Base-by-base conservation (phyloP, 441 rosid genomes). In the Syzygium malaccense region DNA sequence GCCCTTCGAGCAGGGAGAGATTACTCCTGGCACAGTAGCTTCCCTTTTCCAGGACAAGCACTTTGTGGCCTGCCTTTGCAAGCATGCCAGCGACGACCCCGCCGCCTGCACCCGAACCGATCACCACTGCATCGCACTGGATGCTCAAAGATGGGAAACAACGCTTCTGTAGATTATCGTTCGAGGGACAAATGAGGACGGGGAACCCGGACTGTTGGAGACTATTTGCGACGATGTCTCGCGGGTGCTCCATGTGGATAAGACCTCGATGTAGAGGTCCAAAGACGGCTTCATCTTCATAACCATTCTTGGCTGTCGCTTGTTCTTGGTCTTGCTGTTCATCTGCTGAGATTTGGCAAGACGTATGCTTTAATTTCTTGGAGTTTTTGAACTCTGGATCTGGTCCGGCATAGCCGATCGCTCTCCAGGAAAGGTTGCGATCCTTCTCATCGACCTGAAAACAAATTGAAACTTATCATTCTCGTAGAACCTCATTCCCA, bases 91-190 rank as follows among this genome's bases (percentile, higher is more conserved):
- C 98, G 6, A 94, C 93, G 7, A 97, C 96, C 32, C 99, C 94
- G 8, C 99, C 98, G 0, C 99, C 98, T 0, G 96, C 94, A 7
- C 99, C 99, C 0, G 98, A 97, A 25, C 98, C 99, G 9, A 96
- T 93, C 6, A 97, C 98, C 37, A 97, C 98, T 3, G 95, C 97
- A 85, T 97, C 99, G 84, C 97, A 95, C 88, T 68, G 88, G 89
- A 97, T 92, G 78, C 88, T 92, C 85, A 96, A 85, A 18, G 92
- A 90, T 45, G 95, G 97, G 37, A 87, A 48, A 26, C 92, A 83
- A 26, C 64, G 32, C 66, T 78, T 75, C 14, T 87, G 56, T 25
- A 80, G 25, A 45, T 78, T 85, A 18, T 32, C 37, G n/a, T 87
- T 88, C 12, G 71, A 83, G 62, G 85, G 85, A 41, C 85, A 90